Conservation (phyloP, 1,284 basidiomycete species). For the Melanopsichium pennsylvanicum region DNA sequence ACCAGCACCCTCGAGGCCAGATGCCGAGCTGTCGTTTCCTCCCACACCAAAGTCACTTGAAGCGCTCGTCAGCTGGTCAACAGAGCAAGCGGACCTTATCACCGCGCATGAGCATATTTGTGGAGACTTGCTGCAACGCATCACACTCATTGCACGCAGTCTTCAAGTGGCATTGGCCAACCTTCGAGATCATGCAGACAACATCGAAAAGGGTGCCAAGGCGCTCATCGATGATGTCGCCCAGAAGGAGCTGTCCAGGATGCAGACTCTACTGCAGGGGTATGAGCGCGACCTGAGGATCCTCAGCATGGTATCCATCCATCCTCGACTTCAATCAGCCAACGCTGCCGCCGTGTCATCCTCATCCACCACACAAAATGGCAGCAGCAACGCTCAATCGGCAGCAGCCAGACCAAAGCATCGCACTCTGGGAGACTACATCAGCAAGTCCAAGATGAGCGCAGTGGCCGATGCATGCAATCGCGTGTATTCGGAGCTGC, state of each 20-base stretch:
- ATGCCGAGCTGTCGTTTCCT: slow-evolving; percentile 43
- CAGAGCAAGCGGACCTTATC: slow-evolving; percentile 15
- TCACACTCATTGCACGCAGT: slow-evolving; percentile 51
- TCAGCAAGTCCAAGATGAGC: slow-evolving; percentile 51
- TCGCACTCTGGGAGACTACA: slow-evolving; percentile 57
- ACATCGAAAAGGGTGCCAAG: slow-evolving; percentile 46
- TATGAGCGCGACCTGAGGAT: slow-evolving; percentile 56
- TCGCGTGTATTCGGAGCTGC: slow-evolving; percentile 45
- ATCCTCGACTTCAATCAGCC: slow-evolving; percentile 47
- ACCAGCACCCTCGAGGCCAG: slow-evolving; percentile 10
- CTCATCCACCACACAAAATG: slow-evolving; percentile 16
- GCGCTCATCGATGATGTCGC: slow-evolving; percentile 45
- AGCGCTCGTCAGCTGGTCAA: slow-evolving; percentile 49
- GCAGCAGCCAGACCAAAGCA: slow-evolving; percentile 22
- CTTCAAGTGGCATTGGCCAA: slow-evolving; percentile 57
- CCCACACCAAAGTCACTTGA: slow-evolving; percentile 53
- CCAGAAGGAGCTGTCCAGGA: slow-evolving; percentile 50
- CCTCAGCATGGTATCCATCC: slow-evolving; percentile 54
- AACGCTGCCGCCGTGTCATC: slow-evolving; percentile 20
- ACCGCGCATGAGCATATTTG: slow-evolving; percentile 10
- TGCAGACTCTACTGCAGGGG: slow-evolving; percentile 56
- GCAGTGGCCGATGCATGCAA: slow-evolving; percentile 54
- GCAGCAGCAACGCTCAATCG: slow-evolving; percentile 10
- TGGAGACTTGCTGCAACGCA: slow-evolving; percentile 30
- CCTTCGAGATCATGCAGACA: slow-evolving; percentile 54